Base-by-base conservation (phyloP, 2,329 filamentous ascomycete genomes). In the Fusarium globosum region DNA sequence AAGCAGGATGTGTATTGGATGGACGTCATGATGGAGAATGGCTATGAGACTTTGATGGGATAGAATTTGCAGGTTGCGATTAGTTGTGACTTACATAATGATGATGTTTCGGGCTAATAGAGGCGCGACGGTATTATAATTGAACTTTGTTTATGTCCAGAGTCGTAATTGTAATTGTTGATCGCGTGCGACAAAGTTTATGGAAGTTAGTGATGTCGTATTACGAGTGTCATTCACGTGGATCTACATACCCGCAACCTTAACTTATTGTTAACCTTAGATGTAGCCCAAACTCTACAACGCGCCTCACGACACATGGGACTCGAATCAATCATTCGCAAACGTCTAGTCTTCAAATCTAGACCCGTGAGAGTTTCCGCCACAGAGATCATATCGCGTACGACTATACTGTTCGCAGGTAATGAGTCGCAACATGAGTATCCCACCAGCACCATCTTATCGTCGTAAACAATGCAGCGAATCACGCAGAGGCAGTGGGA, bases 1-100 rank as follows among this genome's bases (percentile, higher is more conserved):
- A 68, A 79, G 80, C 43, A 71, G 20, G 62, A 85, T 16, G 78
- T 79, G 11, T 85, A 86, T 69, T 86, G 85, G 85, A 81, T 86
- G 65, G 83, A 86, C 70, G 80, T 87, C 3, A 77, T 77, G 75
- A 74, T 77, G 58, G 73, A 77, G 16, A 73, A 74, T 45, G 71
- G 60, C 77, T 85, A 72, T 26, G 77, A 79, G 61, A 79, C 77
- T 13, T 55, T 78, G 57, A 78, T 69, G 83, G 81, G 36, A 45
- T 70, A 38, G 16, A 16, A 38, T 23, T 35, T 18, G 28, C 15
- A 7, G 21, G 3, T 13, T 41, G 55, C 16, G 26, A 28, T 43
- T 43, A 11, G n/a, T 14, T 28, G 0, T 35, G 2, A 33, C 28
- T 49, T 39, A 42, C 21, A 33, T 59, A 23, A 60, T 33, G 33